Conservation (phyloP, 2,329 filamentous ascomycete species). For the Trichoderma atroviride region DNA sequence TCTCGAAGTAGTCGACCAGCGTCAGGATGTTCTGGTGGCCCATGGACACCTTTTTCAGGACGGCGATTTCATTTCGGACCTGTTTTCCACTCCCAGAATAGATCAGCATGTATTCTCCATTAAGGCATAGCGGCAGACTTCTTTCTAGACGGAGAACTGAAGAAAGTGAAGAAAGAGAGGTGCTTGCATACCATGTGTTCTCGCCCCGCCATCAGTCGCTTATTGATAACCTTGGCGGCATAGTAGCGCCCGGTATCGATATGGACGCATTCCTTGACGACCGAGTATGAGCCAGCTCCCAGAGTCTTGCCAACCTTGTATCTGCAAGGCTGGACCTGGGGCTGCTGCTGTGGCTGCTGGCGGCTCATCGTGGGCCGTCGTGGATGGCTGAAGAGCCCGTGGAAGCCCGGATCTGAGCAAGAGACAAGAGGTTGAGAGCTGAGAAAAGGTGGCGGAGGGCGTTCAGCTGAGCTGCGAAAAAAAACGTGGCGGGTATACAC, state of each 20-base stretch:
- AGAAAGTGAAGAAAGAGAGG: background rate
- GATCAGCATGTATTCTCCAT: background rate
- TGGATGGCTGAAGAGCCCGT: background rate
- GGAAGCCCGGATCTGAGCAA: background rate
- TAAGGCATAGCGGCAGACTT: background rate
- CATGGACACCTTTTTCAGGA: constrained; percentile 98
- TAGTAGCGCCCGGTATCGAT: constrained; percentile 98
- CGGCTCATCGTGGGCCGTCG: constrained; percentile 32
- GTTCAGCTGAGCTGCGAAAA: background rate
- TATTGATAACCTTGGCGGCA: constrained; percentile 99
- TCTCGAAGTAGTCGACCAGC: constrained; percentile 98
- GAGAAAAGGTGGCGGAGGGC: background rate
- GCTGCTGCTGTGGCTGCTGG: constrained; percentile 35
- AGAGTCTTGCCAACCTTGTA: constrained; percentile 99
- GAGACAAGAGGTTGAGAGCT: background rate
- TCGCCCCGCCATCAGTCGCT: constrained; percentile 92
- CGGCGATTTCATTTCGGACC: constrained; percentile 97
- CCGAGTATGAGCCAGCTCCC: constrained; percentile 94
- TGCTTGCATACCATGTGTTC: constrained; percentile 83
- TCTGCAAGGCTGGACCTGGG: constrained; percentile 87
- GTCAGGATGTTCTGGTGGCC: constrained; percentile 98
- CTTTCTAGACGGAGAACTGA: background rate
- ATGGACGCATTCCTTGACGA: constrained; percentile 98
- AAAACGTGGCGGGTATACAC: background rate
- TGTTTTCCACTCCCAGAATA: constrained; percentile 39